Percentiles rank a stretch among this genome's conserved stretches.
Evolutionary conservation across 2,329 filamentous ascomycete species (phyloP).

Genomic region (Eutypella sp.): DNA sequence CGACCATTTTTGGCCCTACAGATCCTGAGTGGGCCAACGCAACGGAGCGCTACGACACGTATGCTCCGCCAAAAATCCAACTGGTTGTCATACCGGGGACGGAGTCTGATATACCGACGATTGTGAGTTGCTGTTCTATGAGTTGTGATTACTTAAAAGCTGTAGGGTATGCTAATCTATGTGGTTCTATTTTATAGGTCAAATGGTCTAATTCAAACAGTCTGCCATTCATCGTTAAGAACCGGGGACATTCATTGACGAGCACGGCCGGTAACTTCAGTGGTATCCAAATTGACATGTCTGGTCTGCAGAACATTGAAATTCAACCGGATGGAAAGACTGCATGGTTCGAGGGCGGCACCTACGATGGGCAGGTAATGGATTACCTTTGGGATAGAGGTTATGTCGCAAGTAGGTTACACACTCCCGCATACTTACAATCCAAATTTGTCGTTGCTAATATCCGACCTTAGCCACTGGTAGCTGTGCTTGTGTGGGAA

Average conservation of each 20-base stretch:
- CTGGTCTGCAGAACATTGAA: conserved; percentile 8
- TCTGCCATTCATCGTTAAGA: conserved; percentile 15
- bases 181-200: no score
- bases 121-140: conserved; percentile 5
- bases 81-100: conserved; percentile 2
- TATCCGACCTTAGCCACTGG: conserved; percentile 11
- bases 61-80: conserved; percentile 3
- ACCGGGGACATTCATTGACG: conserved; percentile 16
- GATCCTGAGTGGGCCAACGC: conserved; percentile 1
- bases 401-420: conserved; percentile 7
- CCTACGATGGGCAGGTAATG: conserved; percentile 4
- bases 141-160: no score
- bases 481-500: conserved; percentile 16
- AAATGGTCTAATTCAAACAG: conserved; percentile 16
- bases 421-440: no score
- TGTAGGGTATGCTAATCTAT: no score
- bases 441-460: no score
- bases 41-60: conserved; percentile 5
- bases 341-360: conserved; percentile 9
- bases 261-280: conserved; percentile 10
- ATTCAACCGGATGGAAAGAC: not conserved
- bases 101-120: conserved; percentile 6
- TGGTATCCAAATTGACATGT: conserved; percentile 20
- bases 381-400: conserved; percentile 7
- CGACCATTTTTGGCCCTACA: not conserved